Evolutionary conservation across 169 alveolate genomes (phyloP).

Genomic region (Theileria sp.): DNA sequence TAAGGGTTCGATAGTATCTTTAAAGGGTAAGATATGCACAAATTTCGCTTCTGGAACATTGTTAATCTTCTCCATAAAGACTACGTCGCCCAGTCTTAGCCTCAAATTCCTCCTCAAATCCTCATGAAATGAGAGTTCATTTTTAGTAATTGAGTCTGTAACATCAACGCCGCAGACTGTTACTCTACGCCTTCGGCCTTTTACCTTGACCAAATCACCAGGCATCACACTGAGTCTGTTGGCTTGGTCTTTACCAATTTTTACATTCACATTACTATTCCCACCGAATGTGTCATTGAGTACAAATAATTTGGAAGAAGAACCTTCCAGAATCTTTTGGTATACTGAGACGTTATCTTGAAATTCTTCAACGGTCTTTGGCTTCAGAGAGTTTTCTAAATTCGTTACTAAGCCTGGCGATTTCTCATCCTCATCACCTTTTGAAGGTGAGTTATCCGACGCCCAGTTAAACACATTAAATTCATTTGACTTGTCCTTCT

Average conservation of each 20-base stretch:
- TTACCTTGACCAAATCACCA: slow-evolving; percentile 49
- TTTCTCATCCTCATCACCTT: background rate
- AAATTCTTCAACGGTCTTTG: background rate
- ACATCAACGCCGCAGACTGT: slow-evolving; percentile 53
- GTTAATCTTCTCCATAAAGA: slow-evolving; percentile 38
- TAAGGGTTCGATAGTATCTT: slow-evolving; percentile 43
- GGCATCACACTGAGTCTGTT: slow-evolving; percentile 50
- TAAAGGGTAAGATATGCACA: slow-evolving; percentile 49
- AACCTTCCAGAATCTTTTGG: slow-evolving; percentile 54
- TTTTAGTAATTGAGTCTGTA: slow-evolving; percentile 24
- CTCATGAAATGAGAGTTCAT: slow-evolving; percentile 41
- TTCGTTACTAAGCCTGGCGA: background rate
- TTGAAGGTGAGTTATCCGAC: slow-evolving; percentile 22
- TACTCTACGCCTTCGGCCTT: slow-evolving; percentile 54
- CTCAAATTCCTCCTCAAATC: slow-evolving; percentile 64
- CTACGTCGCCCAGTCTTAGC: slow-evolving; percentile 61
- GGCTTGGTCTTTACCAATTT: slow-evolving; percentile 64
- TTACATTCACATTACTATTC: slow-evolving; percentile 43
- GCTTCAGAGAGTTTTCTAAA: background rate
- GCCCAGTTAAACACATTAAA: slow-evolving; percentile 25
- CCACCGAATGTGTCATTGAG: slow-evolving; percentile 52
- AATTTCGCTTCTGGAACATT: slow-evolving; percentile 49
- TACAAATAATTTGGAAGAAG: slow-evolving; percentile 43
- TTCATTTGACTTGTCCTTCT: slow-evolving; percentile 14
- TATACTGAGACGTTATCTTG: slow-evolving; percentile 15